Conservation (phyloP, 1,139 yeast species). For the Diutina ranongensis region DNA sequence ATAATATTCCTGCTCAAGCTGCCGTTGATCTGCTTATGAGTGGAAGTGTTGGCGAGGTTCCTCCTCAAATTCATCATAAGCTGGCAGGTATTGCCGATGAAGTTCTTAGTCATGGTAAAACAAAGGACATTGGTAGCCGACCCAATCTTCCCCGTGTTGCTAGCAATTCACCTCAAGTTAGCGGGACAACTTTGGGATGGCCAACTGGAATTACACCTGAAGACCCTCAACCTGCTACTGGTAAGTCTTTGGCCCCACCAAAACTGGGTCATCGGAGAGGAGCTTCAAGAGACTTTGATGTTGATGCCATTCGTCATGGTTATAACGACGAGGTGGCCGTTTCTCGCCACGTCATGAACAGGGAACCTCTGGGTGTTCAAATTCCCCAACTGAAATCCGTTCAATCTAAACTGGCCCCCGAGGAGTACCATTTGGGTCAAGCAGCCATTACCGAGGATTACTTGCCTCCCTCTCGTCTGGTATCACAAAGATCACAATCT, state of each 20-base stretch:
- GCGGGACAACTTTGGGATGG: not conserved
- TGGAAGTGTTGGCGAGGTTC: not conserved
- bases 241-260: not conserved
- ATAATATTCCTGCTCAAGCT: not conserved
- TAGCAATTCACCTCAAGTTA: not conserved
- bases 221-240: not conserved
- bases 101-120: not conserved
- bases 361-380: constrained; percentile 1
- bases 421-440: not conserved
- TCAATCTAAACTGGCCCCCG: not conserved
- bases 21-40: not conserved
- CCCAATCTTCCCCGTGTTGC: not conserved
- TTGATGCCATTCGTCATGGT: constrained; percentile 1
- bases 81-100: not conserved
- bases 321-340: not conserved
- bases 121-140: not conserved
- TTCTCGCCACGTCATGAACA: constrained; percentile 3
- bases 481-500: not conserved
- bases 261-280: not conserved
- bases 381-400: constrained; percentile 4
- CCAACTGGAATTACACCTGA: not conserved
- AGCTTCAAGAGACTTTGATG: constrained; percentile 1
- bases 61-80: not conserved
- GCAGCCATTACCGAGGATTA: not conserved
- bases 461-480: not conserved